Evolutionary conservation across 176 grass and related monocot genomes (phyloP).

Genomic region (sorghum (Sorghum bicolor)): DNA sequence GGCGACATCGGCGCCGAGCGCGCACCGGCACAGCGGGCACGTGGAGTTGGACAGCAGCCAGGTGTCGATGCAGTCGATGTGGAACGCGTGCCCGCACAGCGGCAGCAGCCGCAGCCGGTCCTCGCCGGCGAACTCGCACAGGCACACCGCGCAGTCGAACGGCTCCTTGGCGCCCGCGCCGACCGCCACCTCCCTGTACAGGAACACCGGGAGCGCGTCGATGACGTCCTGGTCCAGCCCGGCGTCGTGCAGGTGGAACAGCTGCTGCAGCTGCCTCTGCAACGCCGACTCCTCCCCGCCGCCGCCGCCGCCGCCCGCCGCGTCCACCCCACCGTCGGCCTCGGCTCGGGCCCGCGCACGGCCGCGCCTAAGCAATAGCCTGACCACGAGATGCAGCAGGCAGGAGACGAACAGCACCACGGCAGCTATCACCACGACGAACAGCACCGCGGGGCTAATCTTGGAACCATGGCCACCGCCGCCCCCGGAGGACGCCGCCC

Average conservation of each 20-base stretch:
- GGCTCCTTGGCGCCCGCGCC: slow-evolving; percentile 59
- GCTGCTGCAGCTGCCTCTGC: slow-evolving; percentile 87
- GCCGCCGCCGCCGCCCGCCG: slow-evolving; percentile 9
- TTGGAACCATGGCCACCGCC: not conserved
- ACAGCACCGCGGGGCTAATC: slow-evolving; percentile 52
- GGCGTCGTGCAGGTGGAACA: slow-evolving; percentile 83
- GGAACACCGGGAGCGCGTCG: slow-evolving; percentile 90
- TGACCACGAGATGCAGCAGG: slow-evolving; percentile 63
- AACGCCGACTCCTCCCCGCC: slow-evolving; percentile 38
- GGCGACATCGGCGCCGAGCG: slow-evolving; percentile 58
- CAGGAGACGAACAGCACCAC: slow-evolving; percentile 62
- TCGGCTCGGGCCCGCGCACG: not conserved
- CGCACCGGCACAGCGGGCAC: slow-evolving; percentile 82
- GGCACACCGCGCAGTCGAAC: slow-evolving; percentile 94
- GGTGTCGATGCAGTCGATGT: slow-evolving; percentile 90
- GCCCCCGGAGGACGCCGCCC: too few relatives aligned
- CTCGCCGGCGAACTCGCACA: slow-evolving; percentile 80
- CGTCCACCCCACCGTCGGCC: not conserved
- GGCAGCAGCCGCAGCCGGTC: slow-evolving; percentile 88
- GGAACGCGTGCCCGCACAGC: slow-evolving; percentile 89
- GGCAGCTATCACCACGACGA: slow-evolving; percentile 55
- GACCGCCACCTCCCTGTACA: slow-evolving; percentile 75
- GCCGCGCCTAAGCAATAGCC: slow-evolving; percentile 48
- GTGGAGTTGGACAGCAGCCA: slow-evolving; percentile 99
- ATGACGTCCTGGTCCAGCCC: slow-evolving; percentile 92